Evolutionary conservation across 2,329 filamentous ascomycete genomes (phyloP).

Genomic region (Colletotrichum navitas): DNA sequence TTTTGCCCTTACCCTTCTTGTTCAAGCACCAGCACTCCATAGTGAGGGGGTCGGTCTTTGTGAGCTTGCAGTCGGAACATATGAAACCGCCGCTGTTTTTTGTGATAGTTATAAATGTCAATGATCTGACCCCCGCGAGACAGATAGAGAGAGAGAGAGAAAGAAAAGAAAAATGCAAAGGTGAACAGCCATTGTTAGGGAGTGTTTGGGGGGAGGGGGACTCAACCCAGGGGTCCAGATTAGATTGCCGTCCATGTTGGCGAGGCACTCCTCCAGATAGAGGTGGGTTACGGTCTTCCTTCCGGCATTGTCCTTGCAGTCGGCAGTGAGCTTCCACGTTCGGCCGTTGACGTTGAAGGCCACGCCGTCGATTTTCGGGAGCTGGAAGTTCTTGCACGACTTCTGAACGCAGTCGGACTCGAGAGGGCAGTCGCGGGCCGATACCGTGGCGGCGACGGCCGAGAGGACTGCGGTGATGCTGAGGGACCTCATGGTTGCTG

Average conservation of each 20-base stretch:
- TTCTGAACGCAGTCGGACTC: slow-evolving; percentile 25
- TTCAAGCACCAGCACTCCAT: slow-evolving; percentile 9
- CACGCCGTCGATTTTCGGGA: no score
- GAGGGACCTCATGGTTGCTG: not conserved
- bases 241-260: slow-evolving; percentile 10
- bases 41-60: not conserved
- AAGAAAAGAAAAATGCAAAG: not conserved
- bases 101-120: not conserved
- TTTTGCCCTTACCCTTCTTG: not conserved
- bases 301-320: slow-evolving; percentile 19
- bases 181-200: not conserved
- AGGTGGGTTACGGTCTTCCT: slow-evolving; percentile 6
- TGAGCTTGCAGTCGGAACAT: not conserved
- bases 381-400: slow-evolving; percentile 1
- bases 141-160: not conserved
- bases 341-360: no score
- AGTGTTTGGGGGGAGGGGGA: not conserved
- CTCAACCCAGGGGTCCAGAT: not conserved
- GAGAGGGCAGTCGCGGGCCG: slow-evolving; percentile 1
- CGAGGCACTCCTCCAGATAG: slow-evolving; percentile 2
- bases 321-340: not conserved
- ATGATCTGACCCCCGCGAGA: not conserved
- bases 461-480: not conserved
- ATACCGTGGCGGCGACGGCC: not conserved
- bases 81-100: not conserved